These are phyloP conservation scores for Ustilago crameri DNA, from an alignment of 1,284 basidiomycete species.

Conservation along the genomic window DNA sequence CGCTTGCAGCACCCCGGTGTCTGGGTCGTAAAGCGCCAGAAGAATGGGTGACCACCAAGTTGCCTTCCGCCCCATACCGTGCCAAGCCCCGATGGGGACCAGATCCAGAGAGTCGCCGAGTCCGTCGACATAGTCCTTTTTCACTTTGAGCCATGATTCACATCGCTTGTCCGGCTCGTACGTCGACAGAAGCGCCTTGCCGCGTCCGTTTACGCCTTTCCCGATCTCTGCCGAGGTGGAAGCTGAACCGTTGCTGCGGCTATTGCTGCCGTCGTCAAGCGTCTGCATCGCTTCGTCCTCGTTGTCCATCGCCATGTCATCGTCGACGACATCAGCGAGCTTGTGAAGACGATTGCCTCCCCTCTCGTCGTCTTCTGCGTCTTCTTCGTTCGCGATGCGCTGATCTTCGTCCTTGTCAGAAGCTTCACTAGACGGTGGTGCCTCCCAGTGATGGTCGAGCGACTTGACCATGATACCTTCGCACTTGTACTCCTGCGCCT, in stretches of 20 bases:
- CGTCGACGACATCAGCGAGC: constrained; percentile 55
- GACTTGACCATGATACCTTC: constrained; percentile 96
- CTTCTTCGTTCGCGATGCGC: not conserved
- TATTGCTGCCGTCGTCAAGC: constrained; percentile 13
- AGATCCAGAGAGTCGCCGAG: constrained; percentile 71
- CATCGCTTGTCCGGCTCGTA: constrained; percentile 78
- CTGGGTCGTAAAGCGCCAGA: constrained; percentile 79
- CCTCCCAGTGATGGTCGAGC: constrained; percentile 66
- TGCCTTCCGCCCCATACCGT: constrained; percentile 90
- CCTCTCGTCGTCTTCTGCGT: constrained; percentile 25
- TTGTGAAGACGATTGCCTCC: constrained; percentile 55
- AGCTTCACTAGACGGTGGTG: constrained; percentile 63
- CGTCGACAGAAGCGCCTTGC: constrained; percentile 82
- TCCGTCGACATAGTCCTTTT: constrained; percentile 80
- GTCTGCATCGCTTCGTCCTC: constrained; percentile 42
- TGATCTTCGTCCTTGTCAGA: constrained; percentile 20
- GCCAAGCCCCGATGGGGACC: constrained; percentile 75
- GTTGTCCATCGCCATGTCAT: constrained; percentile 55
- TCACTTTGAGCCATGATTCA: constrained; percentile 71
- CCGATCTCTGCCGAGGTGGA: constrained; percentile 22
- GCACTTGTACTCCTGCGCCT: constrained; percentile 81
- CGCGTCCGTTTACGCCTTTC: constrained; percentile 66
- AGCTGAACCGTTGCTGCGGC: not conserved
- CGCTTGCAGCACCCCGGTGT: constrained; percentile 75
- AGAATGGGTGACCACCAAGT: constrained; percentile 93